These are phyloP conservation scores for Cercospora sp. DNA, from an alignment of 2,329 filamentous ascomycete genomes.

Conservation along the genomic window DNA sequence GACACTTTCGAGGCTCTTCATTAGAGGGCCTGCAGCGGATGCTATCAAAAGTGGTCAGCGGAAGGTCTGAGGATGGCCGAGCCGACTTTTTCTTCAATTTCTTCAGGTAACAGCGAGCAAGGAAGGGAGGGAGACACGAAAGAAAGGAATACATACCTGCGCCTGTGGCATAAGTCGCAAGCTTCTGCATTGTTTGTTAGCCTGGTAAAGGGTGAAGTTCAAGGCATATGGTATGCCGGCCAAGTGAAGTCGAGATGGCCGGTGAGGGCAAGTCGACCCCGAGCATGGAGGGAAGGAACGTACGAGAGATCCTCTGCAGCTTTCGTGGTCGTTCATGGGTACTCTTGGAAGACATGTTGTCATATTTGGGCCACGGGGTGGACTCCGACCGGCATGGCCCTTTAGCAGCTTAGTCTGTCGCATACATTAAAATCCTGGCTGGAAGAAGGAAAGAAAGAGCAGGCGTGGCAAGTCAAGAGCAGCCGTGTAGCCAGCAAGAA, in stretches of 20 bases:
- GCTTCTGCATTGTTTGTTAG: conserved; percentile 25
- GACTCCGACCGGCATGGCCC: conserved; percentile 5
- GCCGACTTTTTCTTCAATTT: too few species aligned
- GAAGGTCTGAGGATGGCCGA: too few species aligned
- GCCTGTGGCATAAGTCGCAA: conserved; percentile 49
- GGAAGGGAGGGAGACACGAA: too few species aligned
- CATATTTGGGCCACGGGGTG: conserved; percentile 2
- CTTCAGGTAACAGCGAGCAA: too few species aligned
- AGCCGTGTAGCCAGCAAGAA: conserved; percentile 4
- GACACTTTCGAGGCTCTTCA: conserved; percentile 44
- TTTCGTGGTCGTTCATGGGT: conserved; percentile 38
- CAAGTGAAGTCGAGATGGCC: not conserved
- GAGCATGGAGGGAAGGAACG: not conserved
- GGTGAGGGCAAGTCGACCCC: not conserved
- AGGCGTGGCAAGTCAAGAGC: not conserved
- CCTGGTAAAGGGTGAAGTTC: not conserved
- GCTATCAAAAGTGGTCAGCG: too few species aligned
- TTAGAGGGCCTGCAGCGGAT: conserved; percentile 34
- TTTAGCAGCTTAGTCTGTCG: conserved; percentile 11
- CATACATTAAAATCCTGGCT: not conserved
- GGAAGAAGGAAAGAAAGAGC: not conserved
- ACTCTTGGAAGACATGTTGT: conserved; percentile 18
- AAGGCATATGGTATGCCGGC: not conserved
- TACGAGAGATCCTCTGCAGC: conserved; percentile 39
- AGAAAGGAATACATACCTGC: too few species aligned